phyloP scores from a whole-genome alignment of 108 stramenopile genomes.

The Skeletonema tropicum region DNA sequence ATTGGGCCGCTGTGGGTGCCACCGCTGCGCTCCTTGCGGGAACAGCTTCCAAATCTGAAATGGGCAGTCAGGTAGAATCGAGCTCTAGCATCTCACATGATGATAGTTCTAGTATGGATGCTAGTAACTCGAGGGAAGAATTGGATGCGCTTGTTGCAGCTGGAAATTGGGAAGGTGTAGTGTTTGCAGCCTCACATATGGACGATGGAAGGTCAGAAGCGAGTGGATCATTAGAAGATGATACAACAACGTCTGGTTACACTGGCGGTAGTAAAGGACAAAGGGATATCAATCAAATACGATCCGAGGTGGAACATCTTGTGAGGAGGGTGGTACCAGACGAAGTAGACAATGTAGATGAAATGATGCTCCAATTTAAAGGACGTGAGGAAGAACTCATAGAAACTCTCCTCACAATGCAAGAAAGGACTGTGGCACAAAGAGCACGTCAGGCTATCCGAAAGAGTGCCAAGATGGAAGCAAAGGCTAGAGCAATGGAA shows the following conservation, averaged over 20 bases:
- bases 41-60: neutral
- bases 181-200: slow-evolving; percentile 48
- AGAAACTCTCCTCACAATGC: slow-evolving; percentile 68
- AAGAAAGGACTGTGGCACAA: slow-evolving; percentile 62
- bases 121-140: slow-evolving; percentile 5
- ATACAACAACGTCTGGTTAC: neutral
- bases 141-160: slow-evolving; percentile 33
- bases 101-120: neutral
- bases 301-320: slow-evolving; percentile 55
- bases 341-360: slow-evolving; percentile 70
- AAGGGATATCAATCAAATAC: slow-evolving; percentile 26
- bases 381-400: slow-evolving; percentile 63
- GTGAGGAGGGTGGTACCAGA: slow-evolving; percentile 67
- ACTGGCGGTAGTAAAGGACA: slow-evolving; percentile 9
- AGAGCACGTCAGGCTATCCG: slow-evolving; percentile 58
- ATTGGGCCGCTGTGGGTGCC: slow-evolving; percentile 89
- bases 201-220: slow-evolving; percentile 11
- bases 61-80: neutral
- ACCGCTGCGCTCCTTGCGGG: slow-evolving; percentile 81
- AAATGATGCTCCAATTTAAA: slow-evolving; percentile 72
- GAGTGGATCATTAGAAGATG: slow-evolving; percentile 9
- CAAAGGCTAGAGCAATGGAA: slow-evolving; percentile 20
- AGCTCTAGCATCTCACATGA: neutral
- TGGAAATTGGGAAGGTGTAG: slow-evolving; percentile 56
- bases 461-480: slow-evolving; percentile 52